Percentiles rank a stretch among this genome's conserved stretches.
phyloP scores from a whole-genome alignment of 2,329 filamentous ascomycete species.

The Xylariaceae sp. region DNA sequence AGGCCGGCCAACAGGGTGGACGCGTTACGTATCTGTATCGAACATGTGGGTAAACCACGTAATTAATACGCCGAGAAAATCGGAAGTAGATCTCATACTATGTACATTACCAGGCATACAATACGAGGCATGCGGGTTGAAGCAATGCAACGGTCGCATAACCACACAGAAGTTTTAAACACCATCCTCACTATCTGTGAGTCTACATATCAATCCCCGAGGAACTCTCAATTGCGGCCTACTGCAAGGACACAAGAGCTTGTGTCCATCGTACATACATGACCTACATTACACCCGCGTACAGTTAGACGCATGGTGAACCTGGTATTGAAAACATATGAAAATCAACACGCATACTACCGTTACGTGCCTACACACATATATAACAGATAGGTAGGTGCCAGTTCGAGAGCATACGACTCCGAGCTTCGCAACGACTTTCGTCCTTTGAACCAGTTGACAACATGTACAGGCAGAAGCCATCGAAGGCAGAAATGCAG shows the following conservation, averaged over 20 bases:
- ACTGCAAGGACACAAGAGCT: slow-evolving; percentile 5
- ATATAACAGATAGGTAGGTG: background rate
- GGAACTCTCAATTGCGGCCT: background rate
- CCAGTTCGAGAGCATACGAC: background rate
- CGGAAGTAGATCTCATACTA: slow-evolving; percentile 2
- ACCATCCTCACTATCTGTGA: too few relatives aligned
- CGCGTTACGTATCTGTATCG: too few relatives aligned
- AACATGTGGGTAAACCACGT: too few relatives aligned
- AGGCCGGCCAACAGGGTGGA: too few relatives aligned
- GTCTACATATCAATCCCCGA: background rate
- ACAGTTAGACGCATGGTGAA: background rate
- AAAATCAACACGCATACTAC: background rate
- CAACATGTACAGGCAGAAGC: background rate
- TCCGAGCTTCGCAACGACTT: background rate
- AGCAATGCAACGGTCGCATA: slow-evolving; percentile 13
- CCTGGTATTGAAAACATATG: background rate
- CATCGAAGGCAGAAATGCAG: slow-evolving; percentile 9
- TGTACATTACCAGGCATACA: background rate
- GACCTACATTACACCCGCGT: background rate
- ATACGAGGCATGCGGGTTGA: slow-evolving; percentile 16
- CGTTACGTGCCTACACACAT: background rate
- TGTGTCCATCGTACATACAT: slow-evolving; percentile 1
- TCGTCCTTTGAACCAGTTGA: background rate
- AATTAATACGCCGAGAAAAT: slow-evolving; percentile 5
- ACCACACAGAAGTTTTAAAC: background rate